Conservation (phyloP, 2,329 filamentous ascomycete genomes). For the Pseudogymnoascus sp. region DNA sequence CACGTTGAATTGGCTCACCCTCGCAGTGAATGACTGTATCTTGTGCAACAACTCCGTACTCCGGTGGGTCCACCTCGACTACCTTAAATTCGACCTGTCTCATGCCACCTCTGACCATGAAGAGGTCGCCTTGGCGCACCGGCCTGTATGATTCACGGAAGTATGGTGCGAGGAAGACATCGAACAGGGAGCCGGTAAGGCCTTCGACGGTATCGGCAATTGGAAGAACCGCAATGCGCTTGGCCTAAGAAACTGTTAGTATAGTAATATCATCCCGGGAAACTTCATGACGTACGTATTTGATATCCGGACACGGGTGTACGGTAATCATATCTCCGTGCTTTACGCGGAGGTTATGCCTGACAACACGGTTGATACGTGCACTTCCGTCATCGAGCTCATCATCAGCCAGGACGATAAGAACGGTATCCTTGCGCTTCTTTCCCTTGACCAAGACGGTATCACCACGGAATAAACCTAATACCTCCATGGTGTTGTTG, state of each 20-base stretch:
- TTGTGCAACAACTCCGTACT: constrained; percentile 97
- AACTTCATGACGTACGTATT: constrained; percentile 69
- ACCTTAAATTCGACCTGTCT: constrained; percentile 99
- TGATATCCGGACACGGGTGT: constrained; percentile 97
- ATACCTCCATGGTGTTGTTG: constrained; percentile 96
- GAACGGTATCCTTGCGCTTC: constrained; percentile 98
- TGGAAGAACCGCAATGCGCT: constrained; percentile 95
- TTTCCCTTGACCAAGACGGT: constrained; percentile 98
- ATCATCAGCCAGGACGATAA: constrained; percentile 96
- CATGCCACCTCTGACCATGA: constrained; percentile 97
- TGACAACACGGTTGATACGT: constrained; percentile 95
- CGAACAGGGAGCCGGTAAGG: constrained; percentile 93
- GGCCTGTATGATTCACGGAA: constrained; percentile 99
- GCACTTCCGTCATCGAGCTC: constrained; percentile 96
- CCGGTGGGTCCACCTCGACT: constrained; percentile 94
- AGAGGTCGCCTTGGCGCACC: constrained; percentile 93
- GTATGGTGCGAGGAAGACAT: constrained; percentile 98
- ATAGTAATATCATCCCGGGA: background rate
- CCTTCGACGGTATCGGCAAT: constrained; percentile 98
- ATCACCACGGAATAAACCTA: constrained; percentile 97
- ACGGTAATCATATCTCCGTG: constrained; percentile 97
- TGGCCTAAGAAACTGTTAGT: constrained; percentile 57
- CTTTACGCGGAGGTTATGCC: constrained; percentile 97
- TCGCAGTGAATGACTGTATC: constrained; percentile 99
- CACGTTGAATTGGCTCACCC: constrained; percentile 91